Evolutionary conservation across 2,329 filamentous ascomycete genomes (phyloP), one percentile per base, ranked within the genome.

Genomic region (Verticillium nonalfalfae): DNA sequence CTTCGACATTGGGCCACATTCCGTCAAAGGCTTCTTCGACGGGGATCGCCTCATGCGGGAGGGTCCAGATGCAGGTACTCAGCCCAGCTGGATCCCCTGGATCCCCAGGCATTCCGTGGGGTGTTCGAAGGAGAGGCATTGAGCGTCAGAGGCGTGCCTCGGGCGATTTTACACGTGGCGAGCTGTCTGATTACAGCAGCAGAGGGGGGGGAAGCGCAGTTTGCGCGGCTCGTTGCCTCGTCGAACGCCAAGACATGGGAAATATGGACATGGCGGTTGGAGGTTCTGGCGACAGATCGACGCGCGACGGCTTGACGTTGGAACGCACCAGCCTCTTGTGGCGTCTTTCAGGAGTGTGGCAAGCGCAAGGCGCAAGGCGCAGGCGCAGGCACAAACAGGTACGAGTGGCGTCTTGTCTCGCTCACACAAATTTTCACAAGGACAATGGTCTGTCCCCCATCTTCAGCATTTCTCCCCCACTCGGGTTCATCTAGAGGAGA

Each of bases 401-500:
- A 1, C 21, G 21, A 21, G 21, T 2, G 21, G 21, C 21, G 21
- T 21, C 21, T 21, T 21, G 7, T 52, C 11, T 52, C n/a, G 21
- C n/a, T 21, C 18, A 11, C 9, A 9, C 18, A 52, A 50, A 52
- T 21, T 18, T 21, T 11, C 18, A 52, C 45, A 26, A 45, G n/a
- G 45, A 52, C 45, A 56, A 21, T 45, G 58, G 68, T 34, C 81
- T 86, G 77, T 84, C 78, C 83, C 83, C 81, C 76, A 79, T 84
- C 81, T 79, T 84, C 83, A 81, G 82, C 84, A 83, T 84, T 78
- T 76, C 78, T 74, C 78, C 78, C 79, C 77, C 80, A 80, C 76
- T 60, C 65, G 71, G 74, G 73, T 50, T 52, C 18, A 38, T 50
- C 40, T 54, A 54, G 40, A 54, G 79, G 81, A 74, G 73, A 85